Conservation (phyloP, 164 flowering plant genomes). For the Buxus sempervirens region DNA sequence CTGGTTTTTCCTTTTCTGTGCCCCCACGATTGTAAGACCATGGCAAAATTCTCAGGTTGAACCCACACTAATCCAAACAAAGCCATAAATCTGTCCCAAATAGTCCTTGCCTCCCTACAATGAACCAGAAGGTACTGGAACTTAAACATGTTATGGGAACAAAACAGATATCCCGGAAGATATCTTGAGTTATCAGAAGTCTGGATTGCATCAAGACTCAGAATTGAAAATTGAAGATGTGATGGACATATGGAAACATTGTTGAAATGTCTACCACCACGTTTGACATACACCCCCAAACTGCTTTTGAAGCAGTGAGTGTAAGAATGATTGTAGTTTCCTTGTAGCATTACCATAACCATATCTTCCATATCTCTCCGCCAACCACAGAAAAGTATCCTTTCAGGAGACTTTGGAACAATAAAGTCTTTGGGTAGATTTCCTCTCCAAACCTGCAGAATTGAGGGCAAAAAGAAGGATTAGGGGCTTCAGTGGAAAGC, state of each 20-base stretch:
- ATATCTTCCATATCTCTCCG: slow-evolving; percentile 92
- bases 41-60: too few species aligned
- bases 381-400: slow-evolving; percentile 88
- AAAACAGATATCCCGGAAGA: neutral
- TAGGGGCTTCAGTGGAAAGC: slow-evolving; percentile 50
- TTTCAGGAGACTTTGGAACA: slow-evolving; percentile 55
- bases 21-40: too few species aligned
- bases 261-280: slow-evolving; percentile 24
- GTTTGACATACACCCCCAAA: slow-evolving; percentile 10
- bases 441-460: slow-evolving; percentile 79
- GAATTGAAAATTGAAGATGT: neutral
- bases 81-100: too few species aligned
- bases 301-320: slow-evolving; percentile 23
- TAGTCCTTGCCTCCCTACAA: too few species aligned
- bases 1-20: too few species aligned
- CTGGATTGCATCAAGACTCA: slow-evolving; percentile 3
- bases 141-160: too few species aligned
- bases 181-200: neutral
- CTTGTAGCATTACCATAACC: slow-evolving; percentile 63
- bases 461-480: slow-evolving; percentile 41
- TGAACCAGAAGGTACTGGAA: too few species aligned
- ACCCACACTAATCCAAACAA: too few species aligned
- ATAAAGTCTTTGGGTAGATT: slow-evolving; percentile 55
- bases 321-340: slow-evolving; percentile 18
- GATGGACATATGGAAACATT: neutral